Conservation (phyloP, 495 filamentous ascomycete species). For the Talaromyces stipitatus region DNA sequence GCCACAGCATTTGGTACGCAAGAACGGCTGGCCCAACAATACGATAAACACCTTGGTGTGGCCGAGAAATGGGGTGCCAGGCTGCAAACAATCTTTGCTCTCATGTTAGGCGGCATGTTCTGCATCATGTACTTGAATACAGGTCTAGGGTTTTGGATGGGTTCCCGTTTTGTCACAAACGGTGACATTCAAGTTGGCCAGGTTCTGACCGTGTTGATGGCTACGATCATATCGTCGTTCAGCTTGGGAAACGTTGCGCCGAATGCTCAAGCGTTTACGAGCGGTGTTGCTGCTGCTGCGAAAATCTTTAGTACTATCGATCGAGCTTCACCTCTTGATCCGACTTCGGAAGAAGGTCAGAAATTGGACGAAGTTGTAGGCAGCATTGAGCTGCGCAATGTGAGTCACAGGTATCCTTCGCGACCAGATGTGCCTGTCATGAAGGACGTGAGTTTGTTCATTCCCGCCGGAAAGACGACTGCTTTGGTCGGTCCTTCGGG, state of each 20-base stretch:
- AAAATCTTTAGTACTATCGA: slow-evolving; percentile 95
- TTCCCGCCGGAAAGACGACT: slow-evolving; percentile 81
- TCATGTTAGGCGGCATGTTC: slow-evolving; percentile 81
- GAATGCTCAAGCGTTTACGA: slow-evolving; percentile 77
- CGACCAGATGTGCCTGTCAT: slow-evolving; percentile 84
- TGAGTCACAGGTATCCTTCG: slow-evolving; percentile 93
- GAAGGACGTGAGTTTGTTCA: slow-evolving; percentile 65
- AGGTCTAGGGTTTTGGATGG: slow-evolving; percentile 92
- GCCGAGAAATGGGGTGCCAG: slow-evolving; percentile 75
- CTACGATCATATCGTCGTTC: slow-evolving; percentile 87
- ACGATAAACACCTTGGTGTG: slow-evolving; percentile 61
- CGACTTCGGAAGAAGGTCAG: slow-evolving; percentile 59
- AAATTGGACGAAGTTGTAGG: slow-evolving; percentile 67
- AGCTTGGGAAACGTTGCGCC: slow-evolving; percentile 84
- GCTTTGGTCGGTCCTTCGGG: slow-evolving; percentile 84
- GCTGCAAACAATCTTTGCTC: slow-evolving; percentile 57
- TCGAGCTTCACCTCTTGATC: slow-evolving; percentile 78
- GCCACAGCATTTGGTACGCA: slow-evolving; percentile 92
- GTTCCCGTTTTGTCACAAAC: slow-evolving; percentile 66
- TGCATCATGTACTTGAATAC: slow-evolving; percentile 80
- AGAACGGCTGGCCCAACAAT: slow-evolving; percentile 76
- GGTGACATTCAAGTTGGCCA: slow-evolving; percentile 49
- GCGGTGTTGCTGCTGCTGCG: slow-evolving; percentile 68
- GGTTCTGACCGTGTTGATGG: slow-evolving; percentile 73
- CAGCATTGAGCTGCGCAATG: slow-evolving; percentile 68